Base-by-base conservation (phyloP, 441 rosid genomes). In the Dalechampia spathulata region DNA sequence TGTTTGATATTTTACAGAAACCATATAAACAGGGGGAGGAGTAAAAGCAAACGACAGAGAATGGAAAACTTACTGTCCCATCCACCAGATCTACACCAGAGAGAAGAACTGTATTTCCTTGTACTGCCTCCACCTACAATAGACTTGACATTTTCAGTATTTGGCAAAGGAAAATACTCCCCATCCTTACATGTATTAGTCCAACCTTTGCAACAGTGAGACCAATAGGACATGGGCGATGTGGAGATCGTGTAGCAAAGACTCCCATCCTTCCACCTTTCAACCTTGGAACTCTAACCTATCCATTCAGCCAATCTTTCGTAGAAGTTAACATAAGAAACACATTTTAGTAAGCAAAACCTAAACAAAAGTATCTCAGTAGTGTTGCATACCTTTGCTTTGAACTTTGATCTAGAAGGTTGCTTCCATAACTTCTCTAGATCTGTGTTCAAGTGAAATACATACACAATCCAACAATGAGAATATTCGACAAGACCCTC, bases 51-150 rank as follows among this genome's bases (percentile, higher is more conserved):
- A 23, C 44, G 27, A 7, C 15, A 49, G 60, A 45, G 36, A 50
- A 57, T 43, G 27, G 25, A 47, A 64, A 70, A 71, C 76, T 79
- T 76, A 91, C 95, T 7, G 96, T 91, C 55, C 98, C 95, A 64
- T 91, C 93, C 47, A 91, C 98, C 55, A 91, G 83, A 77, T 91
- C 96, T 1, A 86, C 87, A 49, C 96, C 98, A 69, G 96, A 86
- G 54, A 87, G 93, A 62, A 84, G 67, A 73, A 91, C 72, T 64
- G 65, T 70, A 66, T 82, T 72, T 60, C 81, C 89, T 65, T 66
- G 77, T 27, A 87, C 76, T 52, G 80, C 90, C 55, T 86, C 96
- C 73, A 87, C 89, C 98, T 91, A 49, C 23, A 30, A 44, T 23
- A 65, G 30, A 55, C n/a, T 19, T 22, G 26, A 23, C 10, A 42